phyloP scores from a whole-genome alignment of 2,329 filamentous ascomycete genomes.

The Colletotrichum agaves region DNA sequence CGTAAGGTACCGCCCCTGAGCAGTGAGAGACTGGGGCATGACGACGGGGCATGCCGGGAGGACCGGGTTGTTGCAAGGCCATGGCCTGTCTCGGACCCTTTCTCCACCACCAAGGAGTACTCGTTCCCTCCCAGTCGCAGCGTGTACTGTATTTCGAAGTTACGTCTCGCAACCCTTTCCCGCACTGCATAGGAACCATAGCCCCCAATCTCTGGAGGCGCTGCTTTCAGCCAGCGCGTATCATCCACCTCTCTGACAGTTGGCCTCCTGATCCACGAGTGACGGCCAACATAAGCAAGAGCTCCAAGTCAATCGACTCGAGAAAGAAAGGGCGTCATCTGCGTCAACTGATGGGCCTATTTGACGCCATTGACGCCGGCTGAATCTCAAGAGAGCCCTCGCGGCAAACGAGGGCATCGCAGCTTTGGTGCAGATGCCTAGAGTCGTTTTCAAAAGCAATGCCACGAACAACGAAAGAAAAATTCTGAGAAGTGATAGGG shows the following conservation, averaged over 20 bases:
- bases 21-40: constrained; percentile 22
- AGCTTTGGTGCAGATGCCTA: constrained; percentile 17
- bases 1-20: constrained; percentile 26
- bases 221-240: constrained; percentile 25
- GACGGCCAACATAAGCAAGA: constrained; percentile 31
- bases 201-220: constrained; percentile 8
- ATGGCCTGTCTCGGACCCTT: constrained; percentile 37
- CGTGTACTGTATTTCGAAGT: neutral
- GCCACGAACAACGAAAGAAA: constrained; percentile 17
- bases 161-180: neutral
- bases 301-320: constrained; percentile 32
- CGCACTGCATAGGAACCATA: neutral
- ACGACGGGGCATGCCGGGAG: constrained; percentile 31
- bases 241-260: constrained; percentile 7
- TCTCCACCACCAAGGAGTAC: constrained; percentile 28
- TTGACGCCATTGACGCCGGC: constrained; percentile 34
- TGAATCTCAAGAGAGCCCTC: constrained; percentile 13
- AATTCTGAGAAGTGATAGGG: constrained; percentile 37
- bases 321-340: constrained; percentile 29
- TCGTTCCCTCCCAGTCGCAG: constrained; percentile 21
- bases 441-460: constrained; percentile 31
- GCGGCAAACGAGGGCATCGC: constrained; percentile 3
- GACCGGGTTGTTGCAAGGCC: constrained; percentile 29
- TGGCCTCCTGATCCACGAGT: constrained; percentile 24
- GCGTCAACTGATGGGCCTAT: constrained; percentile 27